Conservation (phyloP, 164 flowering plant genomes). For the Platanus orientalis region DNA sequence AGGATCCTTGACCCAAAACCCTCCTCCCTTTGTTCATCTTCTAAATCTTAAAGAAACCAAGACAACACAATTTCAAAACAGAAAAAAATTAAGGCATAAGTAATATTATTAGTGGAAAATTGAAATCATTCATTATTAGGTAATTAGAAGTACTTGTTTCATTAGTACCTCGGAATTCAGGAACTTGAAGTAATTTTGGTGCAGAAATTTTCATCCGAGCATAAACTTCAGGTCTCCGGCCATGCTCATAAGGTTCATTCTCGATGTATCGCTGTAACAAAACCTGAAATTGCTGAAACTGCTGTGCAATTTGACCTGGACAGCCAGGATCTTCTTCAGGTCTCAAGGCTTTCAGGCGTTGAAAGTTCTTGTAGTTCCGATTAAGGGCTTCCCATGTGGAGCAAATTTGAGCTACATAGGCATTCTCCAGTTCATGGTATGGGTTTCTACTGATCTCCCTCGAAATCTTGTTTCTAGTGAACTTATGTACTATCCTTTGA, state of each 20-base stretch:
- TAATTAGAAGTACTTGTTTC: neutral
- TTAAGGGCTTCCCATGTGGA: conserved; percentile 94
- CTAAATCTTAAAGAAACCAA: conserved; percentile 26
- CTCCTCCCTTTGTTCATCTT: conserved; percentile 47
- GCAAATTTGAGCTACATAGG: conserved; percentile 92
- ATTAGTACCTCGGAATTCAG: conserved; percentile 72
- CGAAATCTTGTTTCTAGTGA: conserved; percentile 32
- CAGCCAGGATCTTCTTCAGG: conserved; percentile 55
- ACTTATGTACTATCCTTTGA: conserved; percentile 60
- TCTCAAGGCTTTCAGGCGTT: conserved; percentile 35
- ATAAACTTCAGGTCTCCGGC: conserved; percentile 76
- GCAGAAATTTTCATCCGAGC: conserved; percentile 69
- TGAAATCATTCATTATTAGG: neutral
- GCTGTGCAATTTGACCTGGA: conserved; percentile 67
- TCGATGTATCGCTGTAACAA: conserved; percentile 77
- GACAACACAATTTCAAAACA: neutral
- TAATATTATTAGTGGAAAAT: neutral
- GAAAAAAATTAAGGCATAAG: neutral
- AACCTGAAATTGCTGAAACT: conserved; percentile 89
- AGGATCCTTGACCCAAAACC: conserved; percentile 50
- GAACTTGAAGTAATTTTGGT: conserved; percentile 86
- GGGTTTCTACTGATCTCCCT: conserved; percentile 41
- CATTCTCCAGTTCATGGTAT: conserved; percentile 76
- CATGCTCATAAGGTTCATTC: conserved; percentile 88
- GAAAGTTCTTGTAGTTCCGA: conserved; percentile 82